phyloP scores from a whole-genome alignment of 495 filamentous ascomycete species.

The Letharia columbiana region DNA sequence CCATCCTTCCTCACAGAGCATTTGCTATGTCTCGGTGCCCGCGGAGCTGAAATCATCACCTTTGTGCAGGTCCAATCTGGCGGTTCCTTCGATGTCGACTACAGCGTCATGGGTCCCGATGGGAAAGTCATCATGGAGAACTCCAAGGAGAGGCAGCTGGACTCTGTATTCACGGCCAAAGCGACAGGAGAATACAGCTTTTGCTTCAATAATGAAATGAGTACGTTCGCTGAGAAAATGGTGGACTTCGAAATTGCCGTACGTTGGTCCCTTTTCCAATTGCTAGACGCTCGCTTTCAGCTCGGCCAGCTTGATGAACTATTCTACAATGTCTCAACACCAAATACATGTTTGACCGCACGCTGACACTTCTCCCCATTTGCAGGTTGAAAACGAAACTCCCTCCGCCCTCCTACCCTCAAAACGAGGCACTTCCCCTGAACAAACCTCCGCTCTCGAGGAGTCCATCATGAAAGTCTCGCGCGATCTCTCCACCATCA shows the following conservation, averaged over 20 bases:
- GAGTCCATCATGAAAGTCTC: slow-evolving; percentile 96
- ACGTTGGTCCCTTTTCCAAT: slow-evolving; percentile 29
- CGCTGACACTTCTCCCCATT: not conserved
- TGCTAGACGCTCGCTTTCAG: not conserved
- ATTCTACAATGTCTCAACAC: not conserved
- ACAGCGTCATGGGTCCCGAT: slow-evolving; percentile 73
- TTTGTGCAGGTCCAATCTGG: slow-evolving; percentile 77
- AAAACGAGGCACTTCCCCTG: slow-evolving; percentile 81
- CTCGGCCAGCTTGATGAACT: not conserved
- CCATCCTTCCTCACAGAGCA: slow-evolving; percentile 3
- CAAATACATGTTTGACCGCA: not conserved
- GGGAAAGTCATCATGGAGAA: slow-evolving; percentile 80
- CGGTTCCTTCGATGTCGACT: slow-evolving; percentile 93
- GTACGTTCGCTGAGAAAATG: slow-evolving; percentile 93
- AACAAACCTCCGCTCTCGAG: slow-evolving; percentile 85
- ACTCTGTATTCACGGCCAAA: slow-evolving; percentile 95
- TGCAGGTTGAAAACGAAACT: slow-evolving; percentile 86
- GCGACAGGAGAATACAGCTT: slow-evolving; percentile 91
- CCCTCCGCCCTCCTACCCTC: slow-evolving; percentile 70
- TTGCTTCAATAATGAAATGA: slow-evolving; percentile 99
- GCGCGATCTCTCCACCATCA: slow-evolving; percentile 88
- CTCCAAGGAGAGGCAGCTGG: slow-evolving; percentile 87
- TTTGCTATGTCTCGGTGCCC: not conserved
- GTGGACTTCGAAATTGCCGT: slow-evolving; percentile 99
- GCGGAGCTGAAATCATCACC: not conserved